These are phyloP conservation scores for Durio zibethinus DNA, from an alignment of 345 rosid species.

Conservation along the genomic window DNA sequence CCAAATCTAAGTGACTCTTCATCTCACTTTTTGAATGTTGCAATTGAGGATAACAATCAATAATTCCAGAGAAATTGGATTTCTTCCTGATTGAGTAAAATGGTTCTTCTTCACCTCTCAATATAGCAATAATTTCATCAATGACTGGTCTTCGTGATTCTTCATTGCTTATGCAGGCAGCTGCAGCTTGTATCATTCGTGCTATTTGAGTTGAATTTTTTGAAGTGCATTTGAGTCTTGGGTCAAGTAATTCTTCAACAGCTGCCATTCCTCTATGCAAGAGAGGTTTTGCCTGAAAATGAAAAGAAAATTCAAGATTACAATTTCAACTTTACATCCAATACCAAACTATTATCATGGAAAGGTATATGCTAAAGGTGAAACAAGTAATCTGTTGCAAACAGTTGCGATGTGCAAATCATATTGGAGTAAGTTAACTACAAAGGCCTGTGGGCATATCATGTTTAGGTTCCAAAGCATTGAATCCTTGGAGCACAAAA, in stretches of 20 bases:
- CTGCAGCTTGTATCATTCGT: conserved; percentile 71
- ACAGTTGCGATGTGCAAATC: not conserved
- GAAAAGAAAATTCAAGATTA: not conserved
- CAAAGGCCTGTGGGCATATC: not conserved
- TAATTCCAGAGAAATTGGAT: conserved; percentile 51
- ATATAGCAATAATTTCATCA: conserved; percentile 46
- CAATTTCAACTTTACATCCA: not conserved
- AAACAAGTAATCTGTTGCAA: not conserved
- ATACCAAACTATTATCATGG: not conserved
- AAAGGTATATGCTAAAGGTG: not conserved
- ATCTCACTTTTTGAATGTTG: conserved; percentile 73
- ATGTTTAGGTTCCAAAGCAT: not conserved
- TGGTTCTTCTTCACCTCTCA: conserved; percentile 56
- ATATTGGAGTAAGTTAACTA: not conserved
- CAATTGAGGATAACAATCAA: conserved; percentile 58
- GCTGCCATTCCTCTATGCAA: conserved; percentile 61
- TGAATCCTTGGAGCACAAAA: not conserved
- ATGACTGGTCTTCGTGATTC: conserved; percentile 70
- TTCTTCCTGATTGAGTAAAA: conserved; percentile 37
- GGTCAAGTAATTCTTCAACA: conserved; percentile 68
- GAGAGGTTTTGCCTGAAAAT: conserved; percentile 72
- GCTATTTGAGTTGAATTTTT: conserved; percentile 44
- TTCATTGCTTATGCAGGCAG: conserved; percentile 62
- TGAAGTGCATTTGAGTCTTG: conserved; percentile 34
- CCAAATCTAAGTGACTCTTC: conserved; percentile 80